Base-by-base conservation (phyloP, 345 rosid genomes). In the Erucastrum elatum region DNA sequence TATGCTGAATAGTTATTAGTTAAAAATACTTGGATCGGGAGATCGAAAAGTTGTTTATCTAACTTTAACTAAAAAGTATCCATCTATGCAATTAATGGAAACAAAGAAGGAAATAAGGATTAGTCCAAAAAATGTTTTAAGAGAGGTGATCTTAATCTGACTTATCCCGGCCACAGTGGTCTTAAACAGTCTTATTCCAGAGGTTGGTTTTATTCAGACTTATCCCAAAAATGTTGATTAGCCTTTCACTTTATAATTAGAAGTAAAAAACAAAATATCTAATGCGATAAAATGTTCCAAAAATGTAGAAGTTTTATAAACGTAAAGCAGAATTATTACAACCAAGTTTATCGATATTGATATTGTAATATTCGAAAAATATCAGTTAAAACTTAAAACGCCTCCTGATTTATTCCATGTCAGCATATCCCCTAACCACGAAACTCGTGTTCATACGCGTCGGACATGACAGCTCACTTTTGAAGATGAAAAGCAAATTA, bases 401-500 rank as follows among this genome's bases (percentile, higher is more conserved):
- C n/a, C n/a, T n/a, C n/a, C 29, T 4, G 11, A 31, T 30, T 25
- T 17, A 55, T 55, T 55, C 74, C 74, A 70, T n/a, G 64, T 70
- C 49, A 56, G 64, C 74, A 34, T 33, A 56, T n/a, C 64, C 64
- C 64, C 73, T 69, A 55, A 70, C 64, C 64, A 70, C 74, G 12
- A 70, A 70, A 34, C 74, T 70, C 12, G 31, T 55, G 51, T 56
- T 56, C 17, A 70, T 16, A 70, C 74, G 46, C 29, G 3, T 70
- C 16, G 74, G 74, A 70, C 58, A 70, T 6, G 21, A 70, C 74
- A 55, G 74, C 74, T 70, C 64, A 70, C 37, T 30, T n/a, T 34
- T 34, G 21, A 33, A 16, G 74, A 70, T 70, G 4, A 17, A 70
- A 70, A 65, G 72, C 8, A 46, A 27, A 49, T 68, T 8, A 46